These are phyloP conservation scores for Schwanniomyces occidentalis DNA, from an alignment of 805 yeast genomes.

Conservation along the genomic window DNA sequence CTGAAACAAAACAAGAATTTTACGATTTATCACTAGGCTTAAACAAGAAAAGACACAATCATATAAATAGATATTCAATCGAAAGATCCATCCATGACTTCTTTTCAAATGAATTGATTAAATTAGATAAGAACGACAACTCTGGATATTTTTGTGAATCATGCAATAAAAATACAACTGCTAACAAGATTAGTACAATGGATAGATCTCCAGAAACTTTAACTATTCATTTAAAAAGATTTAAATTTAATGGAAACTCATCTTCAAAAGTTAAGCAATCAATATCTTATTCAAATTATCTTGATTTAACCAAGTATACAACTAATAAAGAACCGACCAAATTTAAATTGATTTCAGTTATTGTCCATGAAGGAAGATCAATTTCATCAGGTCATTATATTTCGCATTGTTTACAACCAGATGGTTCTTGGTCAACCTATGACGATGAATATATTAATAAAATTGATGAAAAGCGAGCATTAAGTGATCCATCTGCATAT, in stretches of 20 bases:
- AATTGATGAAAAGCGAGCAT: slow-evolving; percentile 69
- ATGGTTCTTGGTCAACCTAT: slow-evolving; percentile 88
- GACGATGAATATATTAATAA: slow-evolving; percentile 88
- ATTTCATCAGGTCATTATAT: slow-evolving; percentile 91
- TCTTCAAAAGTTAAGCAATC: slow-evolving; percentile 87
- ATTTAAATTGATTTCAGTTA: slow-evolving; percentile 78
- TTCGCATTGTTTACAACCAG: slow-evolving; percentile 89
- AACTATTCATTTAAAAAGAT: slow-evolving; percentile 84
- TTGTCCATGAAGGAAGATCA: slow-evolving; percentile 93
- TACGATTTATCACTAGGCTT: slow-evolving; percentile 88
- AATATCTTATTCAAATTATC: slow-evolving; percentile 73
- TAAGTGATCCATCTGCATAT: slow-evolving; percentile 87
- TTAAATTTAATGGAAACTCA: slow-evolving; percentile 78
- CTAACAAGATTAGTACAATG: slow-evolving; percentile 72
- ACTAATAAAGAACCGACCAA: slow-evolving; percentile 33
- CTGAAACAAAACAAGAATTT: slow-evolving; percentile 88
- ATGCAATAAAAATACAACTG: slow-evolving; percentile 76
- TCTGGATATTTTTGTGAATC: slow-evolving; percentile 86
- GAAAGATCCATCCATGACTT: slow-evolving; percentile 77
- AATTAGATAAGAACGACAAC: slow-evolving; percentile 63
- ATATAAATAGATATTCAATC: slow-evolving; percentile 53
- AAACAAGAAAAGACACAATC: slow-evolving; percentile 36
- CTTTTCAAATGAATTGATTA: slow-evolving; percentile 79
- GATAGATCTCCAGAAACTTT: slow-evolving; percentile 86
- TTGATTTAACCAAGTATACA: slow-evolving; percentile 68